phyloP scores from a whole-genome alignment of 2,329 filamentous ascomycete genomes.

The Dactylonectria macrodidyma region DNA sequence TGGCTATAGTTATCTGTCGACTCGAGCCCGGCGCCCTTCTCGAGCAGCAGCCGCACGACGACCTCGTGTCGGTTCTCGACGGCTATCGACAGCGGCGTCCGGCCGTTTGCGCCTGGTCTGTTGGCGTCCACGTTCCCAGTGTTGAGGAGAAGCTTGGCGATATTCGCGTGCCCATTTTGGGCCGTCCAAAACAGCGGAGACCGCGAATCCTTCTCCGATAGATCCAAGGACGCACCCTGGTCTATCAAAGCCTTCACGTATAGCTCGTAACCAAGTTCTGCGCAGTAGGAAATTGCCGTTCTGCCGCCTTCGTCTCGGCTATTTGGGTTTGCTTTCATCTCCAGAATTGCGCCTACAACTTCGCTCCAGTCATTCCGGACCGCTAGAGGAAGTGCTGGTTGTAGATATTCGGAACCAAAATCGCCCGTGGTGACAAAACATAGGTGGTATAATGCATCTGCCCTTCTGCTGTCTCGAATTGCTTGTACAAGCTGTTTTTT shows the following conservation, averaged over 20 bases:
- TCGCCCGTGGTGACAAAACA: constrained; percentile 16
- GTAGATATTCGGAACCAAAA: constrained; percentile 11
- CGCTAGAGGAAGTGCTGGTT: constrained; percentile 29
- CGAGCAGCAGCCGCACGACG: too few species aligned
- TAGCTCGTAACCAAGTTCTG: constrained; percentile 25
- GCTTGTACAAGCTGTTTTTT: constrained; percentile 10
- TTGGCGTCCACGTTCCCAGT: not conserved
- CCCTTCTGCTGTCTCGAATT: constrained; percentile 17
- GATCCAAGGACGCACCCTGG: constrained; percentile 20
- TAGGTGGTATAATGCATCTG: constrained; percentile 19
- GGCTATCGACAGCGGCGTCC: not conserved
- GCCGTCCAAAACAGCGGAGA: constrained; percentile 28
- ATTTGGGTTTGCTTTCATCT: constrained; percentile 27
- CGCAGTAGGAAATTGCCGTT: constrained; percentile 32
- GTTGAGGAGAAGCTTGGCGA: not conserved
- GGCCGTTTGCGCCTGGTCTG: not conserved
- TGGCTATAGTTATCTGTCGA: not conserved
- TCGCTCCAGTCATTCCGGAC: constrained; percentile 33
- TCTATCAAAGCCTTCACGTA: constrained; percentile 17
- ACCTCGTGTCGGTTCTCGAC: too few species aligned
- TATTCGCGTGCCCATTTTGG: not conserved
- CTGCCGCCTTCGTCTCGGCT: constrained; percentile 32
- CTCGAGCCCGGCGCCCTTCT: too few species aligned
- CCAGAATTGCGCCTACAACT: constrained; percentile 23
- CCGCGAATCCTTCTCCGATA: constrained; percentile 8